These are phyloP conservation scores for Cokeromyces recurvatus DNA, from an alignment of 371 early-diverging fungal species.

Conservation along the genomic window DNA sequence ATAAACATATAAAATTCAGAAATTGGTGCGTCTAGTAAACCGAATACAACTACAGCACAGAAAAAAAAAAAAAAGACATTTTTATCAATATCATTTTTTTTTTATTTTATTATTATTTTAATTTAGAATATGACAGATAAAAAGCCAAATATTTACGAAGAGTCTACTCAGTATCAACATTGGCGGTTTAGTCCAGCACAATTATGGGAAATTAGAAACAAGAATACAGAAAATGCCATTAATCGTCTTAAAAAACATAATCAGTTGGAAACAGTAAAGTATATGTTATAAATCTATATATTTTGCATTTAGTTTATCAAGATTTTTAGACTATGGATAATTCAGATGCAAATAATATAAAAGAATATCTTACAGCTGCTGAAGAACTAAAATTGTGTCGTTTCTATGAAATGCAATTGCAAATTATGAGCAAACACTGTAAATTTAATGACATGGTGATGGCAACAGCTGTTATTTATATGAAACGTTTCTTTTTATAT, in stretches of 20 bases:
- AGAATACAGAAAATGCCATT: conserved; percentile 54
- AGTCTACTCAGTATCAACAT: conserved; percentile 67
- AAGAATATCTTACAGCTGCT: conserved; percentile 44
- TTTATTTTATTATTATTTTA: neutral
- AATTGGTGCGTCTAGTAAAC: no score
- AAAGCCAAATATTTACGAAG: conserved; percentile 34
- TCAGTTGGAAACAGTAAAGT: conserved; percentile 57
- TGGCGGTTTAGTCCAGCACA: conserved; percentile 66
- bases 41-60: no score
- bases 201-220: conserved; percentile 56
- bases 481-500: conserved; percentile 87
- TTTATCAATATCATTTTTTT: neutral
- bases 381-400: conserved; percentile 50
- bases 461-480: conserved; percentile 84
- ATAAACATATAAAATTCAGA: no score
- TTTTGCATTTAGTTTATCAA: no score
- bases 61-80: no score
- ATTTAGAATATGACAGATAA: neutral
- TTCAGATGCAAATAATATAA: no score
- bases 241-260: conserved; percentile 51
- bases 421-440: conserved; percentile 22
- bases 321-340: no score
- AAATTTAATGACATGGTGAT: conserved; percentile 16
- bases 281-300: no score
- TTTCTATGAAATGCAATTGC: conserved; percentile 43